Percentiles rank a stretch among this genome's conserved stretches.
phyloP scores from a whole-genome alignment of 2,329 filamentous ascomycete genomes.

The Beauveria sp. region DNA sequence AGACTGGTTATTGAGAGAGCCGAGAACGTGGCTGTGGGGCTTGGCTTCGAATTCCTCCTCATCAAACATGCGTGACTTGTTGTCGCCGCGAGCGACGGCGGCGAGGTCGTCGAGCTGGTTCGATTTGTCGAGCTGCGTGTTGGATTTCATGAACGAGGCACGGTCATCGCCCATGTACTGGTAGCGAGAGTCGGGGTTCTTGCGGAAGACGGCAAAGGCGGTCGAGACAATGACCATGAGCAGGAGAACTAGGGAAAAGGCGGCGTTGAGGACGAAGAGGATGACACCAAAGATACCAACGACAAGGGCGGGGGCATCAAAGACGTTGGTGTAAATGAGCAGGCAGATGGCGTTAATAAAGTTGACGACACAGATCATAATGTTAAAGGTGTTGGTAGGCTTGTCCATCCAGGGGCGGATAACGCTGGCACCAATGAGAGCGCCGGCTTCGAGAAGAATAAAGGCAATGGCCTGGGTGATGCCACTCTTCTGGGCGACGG shows the following conservation, averaged over 20 bases:
- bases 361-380: constrained; percentile 82
- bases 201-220: constrained; percentile 67
- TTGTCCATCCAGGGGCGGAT: constrained; percentile 97
- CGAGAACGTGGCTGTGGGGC: constrained; percentile 3
- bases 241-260: constrained; percentile 73
- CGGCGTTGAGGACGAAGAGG: constrained; percentile 81
- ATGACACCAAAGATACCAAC: constrained; percentile 83
- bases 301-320: constrained; percentile 74
- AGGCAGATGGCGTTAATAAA: constrained; percentile 87
- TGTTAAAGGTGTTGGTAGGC: constrained; percentile 95
- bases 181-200: constrained; percentile 92
- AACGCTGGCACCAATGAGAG: constrained; percentile 70
- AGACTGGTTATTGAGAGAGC: constrained; percentile 5
- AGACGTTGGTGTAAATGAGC: constrained; percentile 79
- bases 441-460: constrained; percentile 71
- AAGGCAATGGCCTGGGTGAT: constrained; percentile 74
- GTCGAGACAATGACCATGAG: constrained; percentile 65
- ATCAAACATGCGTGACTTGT: constrained; percentile 23
- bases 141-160: constrained; percentile 95
- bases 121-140: constrained; percentile 66
- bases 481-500: constrained; percentile 63
- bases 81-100: constrained; percentile 81
- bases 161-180: constrained; percentile 95
- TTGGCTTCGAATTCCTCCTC: constrained; percentile 4
- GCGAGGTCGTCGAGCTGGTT: constrained; percentile 88